Base-by-base conservation (phyloP, 192 early-diverging fungal species). In the Coemansia sp. region DNA sequence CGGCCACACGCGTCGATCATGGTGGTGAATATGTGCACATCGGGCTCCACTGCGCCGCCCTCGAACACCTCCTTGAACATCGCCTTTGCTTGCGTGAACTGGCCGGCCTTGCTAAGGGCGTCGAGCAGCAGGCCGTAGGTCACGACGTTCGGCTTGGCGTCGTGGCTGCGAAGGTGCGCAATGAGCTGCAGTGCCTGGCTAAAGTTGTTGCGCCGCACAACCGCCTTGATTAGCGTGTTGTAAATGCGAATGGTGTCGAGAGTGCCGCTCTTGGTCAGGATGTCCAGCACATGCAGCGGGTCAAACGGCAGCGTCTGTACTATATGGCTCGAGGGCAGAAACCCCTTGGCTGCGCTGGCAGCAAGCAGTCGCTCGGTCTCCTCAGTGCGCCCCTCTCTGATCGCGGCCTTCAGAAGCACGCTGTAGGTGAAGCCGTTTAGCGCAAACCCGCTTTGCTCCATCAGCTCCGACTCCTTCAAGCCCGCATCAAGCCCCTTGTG, bases 1-100 rank as follows among this genome's bases (percentile, higher is more conserved):
- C 80, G 70, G 10, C 70, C 80, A 38, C 74, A 71, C 8, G 75
- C 75, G 24, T 82, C 80, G 6, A 82, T 43, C 74, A 82, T 82
- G 24, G 65, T 74, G 40, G 70, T 67, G 60, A 73, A 66, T 5
- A 82, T 74, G 63, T 82, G 66, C 11, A 38, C 17, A 47, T 82
- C 80, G 1, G 75, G 80, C 32, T 67, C 57, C 14, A 82, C 42
- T 29, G 54, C 47, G 12, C 54, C 32, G 1, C 39, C 45, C 1
- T 62, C 37, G 19, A 82, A 68, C 11, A 70, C 54, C 15, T 68
- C 63, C 15, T 27, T 43, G 35, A 72, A 82, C 59, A 82, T 60
- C 5, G 56, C 54, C 47, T 74, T 70, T 40, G 80, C 80, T 35
- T 82, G 65, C 0, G 73, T 67, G 10, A 70, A 42, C 17, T 67